Evolutionary conservation across 495 filamentous ascomycete species (phyloP).

Genomic region (Penicillium roqueforti): DNA sequence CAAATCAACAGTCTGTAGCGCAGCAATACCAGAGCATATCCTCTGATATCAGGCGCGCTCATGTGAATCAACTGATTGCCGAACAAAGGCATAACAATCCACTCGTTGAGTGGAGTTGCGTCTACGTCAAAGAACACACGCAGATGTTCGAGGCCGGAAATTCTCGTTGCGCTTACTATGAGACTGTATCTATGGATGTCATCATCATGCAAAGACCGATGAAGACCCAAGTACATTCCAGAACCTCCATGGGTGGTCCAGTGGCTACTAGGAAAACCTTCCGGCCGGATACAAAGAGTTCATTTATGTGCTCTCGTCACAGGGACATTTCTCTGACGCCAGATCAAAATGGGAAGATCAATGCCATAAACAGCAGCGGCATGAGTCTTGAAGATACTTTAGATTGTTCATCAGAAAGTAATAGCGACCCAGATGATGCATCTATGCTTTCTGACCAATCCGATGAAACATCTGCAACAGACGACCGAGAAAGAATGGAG

Average conservation of each 20-base stretch:
- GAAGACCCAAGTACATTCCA: slow-evolving; percentile 13
- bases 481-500: slow-evolving; percentile 9
- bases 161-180: slow-evolving; percentile 27
- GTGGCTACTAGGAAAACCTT: slow-evolving; percentile 15
- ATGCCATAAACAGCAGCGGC: neutral
- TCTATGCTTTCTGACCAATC: slow-evolving; percentile 12
- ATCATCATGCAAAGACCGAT: slow-evolving; percentile 32
- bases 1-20: slow-evolving; percentile 22
- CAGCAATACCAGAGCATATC: slow-evolving; percentile 33
- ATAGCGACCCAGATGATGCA: slow-evolving; percentile 11
- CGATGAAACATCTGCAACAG: slow-evolving; percentile 12
- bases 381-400: neutral
- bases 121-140: slow-evolving; percentile 33
- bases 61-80: slow-evolving; percentile 34
- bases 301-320: neutral
- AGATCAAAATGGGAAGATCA: neutral
- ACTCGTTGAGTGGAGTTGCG: slow-evolving; percentile 34
- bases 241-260: slow-evolving; percentile 13
- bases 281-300: neutral
- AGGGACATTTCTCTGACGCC: neutral
- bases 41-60: slow-evolving; percentile 23
- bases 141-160: slow-evolving; percentile 27
- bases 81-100: slow-evolving; percentile 25
- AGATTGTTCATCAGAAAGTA: slow-evolving; percentile 9
- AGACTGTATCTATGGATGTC: slow-evolving; percentile 36